Conservation (phyloP, 306 rosid genomes). For the Fragaria vesca region DNA sequence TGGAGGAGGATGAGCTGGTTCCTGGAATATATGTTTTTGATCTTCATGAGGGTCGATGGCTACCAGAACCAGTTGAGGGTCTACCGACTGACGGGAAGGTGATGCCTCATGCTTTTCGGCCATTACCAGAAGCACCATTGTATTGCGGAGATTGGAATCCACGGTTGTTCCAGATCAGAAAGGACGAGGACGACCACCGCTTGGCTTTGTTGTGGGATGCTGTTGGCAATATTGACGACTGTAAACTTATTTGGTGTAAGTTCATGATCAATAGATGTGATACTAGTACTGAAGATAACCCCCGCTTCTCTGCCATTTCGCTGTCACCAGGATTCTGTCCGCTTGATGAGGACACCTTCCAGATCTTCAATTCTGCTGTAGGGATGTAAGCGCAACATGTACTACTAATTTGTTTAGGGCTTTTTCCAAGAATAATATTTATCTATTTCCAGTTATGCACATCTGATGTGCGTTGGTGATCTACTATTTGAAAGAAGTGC, state of each 20-base stretch:
- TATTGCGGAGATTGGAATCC: neutral
- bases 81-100: neutral
- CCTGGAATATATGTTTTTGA: neutral
- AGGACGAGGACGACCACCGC: neutral
- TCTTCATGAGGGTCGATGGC: neutral
- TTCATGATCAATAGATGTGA: neutral
- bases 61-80: neutral
- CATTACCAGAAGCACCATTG: too few relatives aligned
- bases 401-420: too few relatives aligned
- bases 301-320: neutral
- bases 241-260: neutral
- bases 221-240: neutral
- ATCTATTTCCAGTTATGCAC: too few relatives aligned
- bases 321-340: neutral
- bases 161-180: neutral
- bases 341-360: neutral
- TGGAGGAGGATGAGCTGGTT: too few relatives aligned
- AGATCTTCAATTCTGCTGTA: neutral
- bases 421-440: too few relatives aligned
- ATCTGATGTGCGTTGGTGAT: too few relatives aligned
- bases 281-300: neutral
- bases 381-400: neutral
- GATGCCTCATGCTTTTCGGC: too few relatives aligned
- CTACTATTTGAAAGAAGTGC: too few relatives aligned
- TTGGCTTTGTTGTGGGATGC: neutral